phyloP scores from a whole-genome alignment of 371 early-diverging fungal genomes.

The Mucor piriformis region DNA sequence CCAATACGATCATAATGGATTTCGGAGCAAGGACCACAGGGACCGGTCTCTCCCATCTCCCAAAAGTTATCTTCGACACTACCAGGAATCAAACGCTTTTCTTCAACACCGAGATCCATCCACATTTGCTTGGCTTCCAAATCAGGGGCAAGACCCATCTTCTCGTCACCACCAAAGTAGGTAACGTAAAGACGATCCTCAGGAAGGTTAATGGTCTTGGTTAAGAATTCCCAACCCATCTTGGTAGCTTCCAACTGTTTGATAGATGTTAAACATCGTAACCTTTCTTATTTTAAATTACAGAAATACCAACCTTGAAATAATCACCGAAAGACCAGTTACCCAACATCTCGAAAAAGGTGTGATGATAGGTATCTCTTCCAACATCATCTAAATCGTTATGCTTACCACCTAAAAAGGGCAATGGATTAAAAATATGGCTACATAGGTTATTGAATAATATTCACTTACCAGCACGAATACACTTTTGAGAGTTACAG shows the following conservation, averaged over 20 bases:
- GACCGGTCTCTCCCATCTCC: constrained; percentile 99
- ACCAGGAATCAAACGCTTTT: constrained; percentile 87
- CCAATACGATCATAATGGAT: constrained; percentile 99
- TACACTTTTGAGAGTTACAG: constrained; percentile 98
- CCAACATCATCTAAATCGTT: constrained; percentile 99
- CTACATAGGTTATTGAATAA: no score
- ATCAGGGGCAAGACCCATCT: constrained; percentile 85
- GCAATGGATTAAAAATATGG: not conserved
- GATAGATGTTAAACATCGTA: not conserved
- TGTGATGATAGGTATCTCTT: constrained; percentile 99
- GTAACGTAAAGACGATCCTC: constrained; percentile 96
- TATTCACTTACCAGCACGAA: constrained; percentile 90
- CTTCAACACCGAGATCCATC: constrained; percentile 90
- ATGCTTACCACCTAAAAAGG: constrained; percentile 96
- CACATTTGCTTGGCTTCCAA: constrained; percentile 93
- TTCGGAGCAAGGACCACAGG: constrained; percentile 99
- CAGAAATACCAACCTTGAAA: constrained; percentile 81
- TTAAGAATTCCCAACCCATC: constrained; percentile 96
- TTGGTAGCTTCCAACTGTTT: constrained; percentile 63
- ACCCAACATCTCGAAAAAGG: constrained; percentile 99
- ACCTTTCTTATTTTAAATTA: not conserved
- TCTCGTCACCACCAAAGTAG: constrained; percentile 96
- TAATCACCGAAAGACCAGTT: constrained; percentile 99
- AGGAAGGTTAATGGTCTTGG: constrained; percentile 85
- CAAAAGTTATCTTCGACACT: constrained; percentile 99